Evolutionary conservation across 2,329 filamentous ascomycete genomes (phyloP), one percentile per base, ranked within the genome.

Genomic region (Verticillium tricorpus): DNA sequence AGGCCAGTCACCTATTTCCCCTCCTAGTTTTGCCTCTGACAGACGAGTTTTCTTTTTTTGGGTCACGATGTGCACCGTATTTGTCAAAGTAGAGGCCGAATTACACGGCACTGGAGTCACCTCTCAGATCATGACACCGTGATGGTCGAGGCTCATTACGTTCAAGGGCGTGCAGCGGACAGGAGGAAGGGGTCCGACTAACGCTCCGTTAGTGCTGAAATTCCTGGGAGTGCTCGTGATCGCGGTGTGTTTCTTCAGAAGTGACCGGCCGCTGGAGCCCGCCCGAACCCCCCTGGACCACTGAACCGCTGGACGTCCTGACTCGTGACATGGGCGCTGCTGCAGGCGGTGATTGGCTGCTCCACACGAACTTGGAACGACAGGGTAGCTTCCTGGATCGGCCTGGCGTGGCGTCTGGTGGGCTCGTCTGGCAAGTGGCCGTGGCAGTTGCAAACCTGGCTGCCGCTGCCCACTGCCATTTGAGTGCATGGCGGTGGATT

Each of bases 291-390:
- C 19, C 45, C 45, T 50, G 45, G 19, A n/a, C 25, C 25, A 25
- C 25, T 25, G 25, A 5, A 25, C 25, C 25, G 25, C 25, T 25
- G 25, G 25, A 25, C 45, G 17, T 28, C 28, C 45, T 50, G 45
- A 50, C 45, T 50, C 45, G 45, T 50, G 19, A 22, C 11, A n/a
- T 5, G 19, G 45, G 22, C 45, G 5, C n/a, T 7, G 9, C 17
- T 50, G 57, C 25, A 31, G 57, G 22, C 56, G 25, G 37, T 58
- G 57, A 58, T 58, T 58, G 57, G 57, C 57, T 40, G 37, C 57
- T 58, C 57, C 57, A 58, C 57, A 58, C 37, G 39, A 58, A 58
- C 57, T 58, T 28, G 57, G 25, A 32, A 45, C 32, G 56, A 57
- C 34, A 35, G 34, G 34, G 34, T 14, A 35, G 17, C 5, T 50